phyloP scores from a whole-genome alignment of 78 protist species.

The Speleostelium caveatum region DNA sequence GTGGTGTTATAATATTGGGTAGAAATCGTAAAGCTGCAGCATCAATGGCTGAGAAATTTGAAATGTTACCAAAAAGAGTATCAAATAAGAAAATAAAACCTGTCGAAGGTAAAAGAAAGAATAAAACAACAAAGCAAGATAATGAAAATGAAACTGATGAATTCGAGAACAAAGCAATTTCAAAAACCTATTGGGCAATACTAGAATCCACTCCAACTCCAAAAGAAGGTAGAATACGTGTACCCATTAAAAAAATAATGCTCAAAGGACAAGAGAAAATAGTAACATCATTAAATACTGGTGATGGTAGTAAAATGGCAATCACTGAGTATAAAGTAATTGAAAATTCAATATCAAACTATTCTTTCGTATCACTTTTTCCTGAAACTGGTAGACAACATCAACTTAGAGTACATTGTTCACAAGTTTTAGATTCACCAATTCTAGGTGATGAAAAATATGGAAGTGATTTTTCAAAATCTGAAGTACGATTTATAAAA shows the following conservation, averaged over 20 bases:
- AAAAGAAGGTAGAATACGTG: constrained; percentile 74
- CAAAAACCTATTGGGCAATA: constrained; percentile 83
- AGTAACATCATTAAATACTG: constrained; percentile 26
- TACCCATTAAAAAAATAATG: constrained; percentile 49
- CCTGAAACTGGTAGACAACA: constrained; percentile 84
- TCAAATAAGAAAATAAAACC: neutral
- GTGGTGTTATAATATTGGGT: constrained; percentile 71
- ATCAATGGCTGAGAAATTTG: constrained; percentile 57
- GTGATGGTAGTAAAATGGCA: constrained; percentile 61
- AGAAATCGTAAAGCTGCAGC: constrained; percentile 45
- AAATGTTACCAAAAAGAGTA: constrained; percentile 1
- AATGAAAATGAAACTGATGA: constrained; percentile 12
- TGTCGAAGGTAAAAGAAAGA: neutral
- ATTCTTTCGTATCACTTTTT: constrained; percentile 55
- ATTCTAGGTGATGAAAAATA: constrained; percentile 64
- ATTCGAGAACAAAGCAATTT: constrained; percentile 6
- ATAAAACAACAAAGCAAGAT: neutral
- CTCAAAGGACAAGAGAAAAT: constrained; percentile 48
- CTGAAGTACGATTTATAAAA: too few species aligned
- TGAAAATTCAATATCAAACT: constrained; percentile 3
- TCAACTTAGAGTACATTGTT: constrained; percentile 78
- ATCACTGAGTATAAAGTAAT: constrained; percentile 59
- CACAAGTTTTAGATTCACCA: constrained; percentile 61
- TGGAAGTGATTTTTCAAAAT: constrained; percentile 11
- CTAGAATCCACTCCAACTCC: constrained; percentile 37